Evolutionary conservation across 2,329 filamentous ascomycete species (phyloP), one percentile per base, ranked within the genome.

Genomic region (Neofusicoccum kwambonambiense): DNA sequence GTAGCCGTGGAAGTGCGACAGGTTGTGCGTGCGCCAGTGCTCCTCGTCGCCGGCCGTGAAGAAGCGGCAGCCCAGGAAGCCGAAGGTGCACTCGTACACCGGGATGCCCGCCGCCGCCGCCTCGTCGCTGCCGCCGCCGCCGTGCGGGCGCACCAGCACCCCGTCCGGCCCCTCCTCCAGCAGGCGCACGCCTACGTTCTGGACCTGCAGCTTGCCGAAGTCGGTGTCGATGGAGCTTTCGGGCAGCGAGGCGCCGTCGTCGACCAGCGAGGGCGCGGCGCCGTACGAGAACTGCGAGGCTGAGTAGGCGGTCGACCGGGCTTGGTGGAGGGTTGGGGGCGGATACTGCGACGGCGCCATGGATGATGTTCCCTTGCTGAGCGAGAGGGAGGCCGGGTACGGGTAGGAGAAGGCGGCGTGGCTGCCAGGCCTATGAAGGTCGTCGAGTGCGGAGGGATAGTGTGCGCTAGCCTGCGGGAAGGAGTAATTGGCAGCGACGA

Each of bases 1-100:
- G 54, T 75, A 68, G 61, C 72, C 71, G n/a, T 69, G 69, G 65
- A 76, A 76, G 66, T 77, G 75, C n/a, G 65, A 64, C 3, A 72
- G 62, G 65, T 73, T 75, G 67, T 77, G 75, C 3, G 58, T 69
- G 15, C 67, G 60, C 75, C 75, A 77, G 17, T 75, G 70, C 42
- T 8, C 31, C 2, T 71, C 68, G 31, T 52, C 34, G 66, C 70
- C 62, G 42, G 31, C 17, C 1, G 69, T 70, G 34, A 70, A 51
- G 68, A 72, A 72, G 4, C 13, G 17, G 67, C 75, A 77, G 61
- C 65, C 68, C 7, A 77, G 68, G 67, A 76, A 77, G 72, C 70
- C 72, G 65, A 77, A 76, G 2, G 69, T 68, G 62, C 75, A 77
- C 51, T 75, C 73, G 58, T 70, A 75, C 2, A 69, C 42, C 7